Conservation (phyloP, 257 asterid species). For the Jaltomata sinuosa region DNA sequence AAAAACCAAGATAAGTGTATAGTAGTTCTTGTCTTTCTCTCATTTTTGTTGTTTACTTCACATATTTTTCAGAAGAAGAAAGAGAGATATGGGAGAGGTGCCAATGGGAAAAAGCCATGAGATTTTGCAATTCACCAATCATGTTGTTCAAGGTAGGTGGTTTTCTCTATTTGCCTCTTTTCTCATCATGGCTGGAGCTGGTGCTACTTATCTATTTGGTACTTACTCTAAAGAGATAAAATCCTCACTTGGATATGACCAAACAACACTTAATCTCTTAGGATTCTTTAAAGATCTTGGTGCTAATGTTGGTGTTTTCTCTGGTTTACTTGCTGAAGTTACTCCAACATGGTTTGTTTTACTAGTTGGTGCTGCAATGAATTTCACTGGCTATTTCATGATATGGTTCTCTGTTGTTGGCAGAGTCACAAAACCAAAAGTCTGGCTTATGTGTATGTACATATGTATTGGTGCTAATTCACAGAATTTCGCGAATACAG, state of each 20-base stretch:
- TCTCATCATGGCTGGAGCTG: conserved; percentile 84
- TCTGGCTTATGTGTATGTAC: conserved; percentile 78
- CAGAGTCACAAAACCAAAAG: conserved; percentile 35
- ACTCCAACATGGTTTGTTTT: conserved; percentile 81
- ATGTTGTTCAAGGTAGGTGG: conserved; percentile 66
- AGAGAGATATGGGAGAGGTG: not conserved
- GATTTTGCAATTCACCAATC: conserved; percentile 21
- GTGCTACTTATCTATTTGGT: conserved; percentile 82
- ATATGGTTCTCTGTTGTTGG: conserved; percentile 58
- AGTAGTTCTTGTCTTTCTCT: not conserved
- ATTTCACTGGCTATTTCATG: conserved; percentile 72
- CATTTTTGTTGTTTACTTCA: not conserved
- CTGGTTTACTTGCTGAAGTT: conserved; percentile 73
- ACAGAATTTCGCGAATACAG: conserved; percentile 80
- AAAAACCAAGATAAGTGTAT: not conserved
- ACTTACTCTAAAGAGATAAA: conserved; percentile 77
- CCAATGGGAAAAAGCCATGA: not conserved
- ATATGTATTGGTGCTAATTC: conserved; percentile 83
- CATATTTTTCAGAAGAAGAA: not conserved
- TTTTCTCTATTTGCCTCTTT: conserved; percentile 79
- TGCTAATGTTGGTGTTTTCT: conserved; percentile 74
- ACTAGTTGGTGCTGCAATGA: conserved; percentile 60
- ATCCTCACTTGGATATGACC: conserved; percentile 58
- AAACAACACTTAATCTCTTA: conserved; percentile 67
- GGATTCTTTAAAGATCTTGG: conserved; percentile 84